These are phyloP conservation scores for Colletotrichum eremochloae DNA, from an alignment of 2,329 filamentous ascomycete species.

Conservation along the genomic window DNA sequence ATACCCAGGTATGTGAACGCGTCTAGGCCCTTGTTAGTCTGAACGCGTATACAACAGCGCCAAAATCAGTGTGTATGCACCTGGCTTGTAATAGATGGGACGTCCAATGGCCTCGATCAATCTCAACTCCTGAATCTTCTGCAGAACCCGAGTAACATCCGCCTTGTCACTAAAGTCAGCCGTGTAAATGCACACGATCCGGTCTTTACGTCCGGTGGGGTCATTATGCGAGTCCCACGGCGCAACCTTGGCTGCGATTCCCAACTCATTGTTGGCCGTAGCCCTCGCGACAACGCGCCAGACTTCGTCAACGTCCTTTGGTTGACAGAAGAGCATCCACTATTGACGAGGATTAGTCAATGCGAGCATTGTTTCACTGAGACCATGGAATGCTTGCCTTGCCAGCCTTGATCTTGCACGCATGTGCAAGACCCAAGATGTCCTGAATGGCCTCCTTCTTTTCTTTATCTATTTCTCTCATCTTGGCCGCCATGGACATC, in stretches of 20 bases:
- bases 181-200: constrained; percentile 84
- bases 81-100: constrained; percentile 83
- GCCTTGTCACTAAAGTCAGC: constrained; percentile 76
- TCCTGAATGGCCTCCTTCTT: constrained; percentile 63
- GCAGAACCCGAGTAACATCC: constrained; percentile 78
- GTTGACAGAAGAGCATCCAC: constrained; percentile 81
- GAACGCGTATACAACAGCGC: background rate
- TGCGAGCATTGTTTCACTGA: background rate
- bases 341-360: constrained; percentile 47
- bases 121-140: constrained; percentile 71
- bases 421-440: constrained; percentile 72
- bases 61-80: constrained; percentile 56
- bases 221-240: constrained; percentile 59
- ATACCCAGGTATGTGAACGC: constrained; percentile 77
- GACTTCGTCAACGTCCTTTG: constrained; percentile 67
- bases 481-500: constrained; percentile 53
- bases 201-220: constrained; percentile 56
- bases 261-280: constrained; percentile 77
- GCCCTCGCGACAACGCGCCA: constrained; percentile 78
- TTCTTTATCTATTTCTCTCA: constrained; percentile 63
- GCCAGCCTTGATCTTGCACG: constrained; percentile 70
- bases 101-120: constrained; percentile 63
- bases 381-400: constrained; percentile 65
- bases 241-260: constrained; percentile 80
- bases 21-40: constrained; percentile 59